Evolutionary conservation across 2,329 filamentous ascomycete species (phyloP).

Genomic region (Aspergillus ochraceus): DNA sequence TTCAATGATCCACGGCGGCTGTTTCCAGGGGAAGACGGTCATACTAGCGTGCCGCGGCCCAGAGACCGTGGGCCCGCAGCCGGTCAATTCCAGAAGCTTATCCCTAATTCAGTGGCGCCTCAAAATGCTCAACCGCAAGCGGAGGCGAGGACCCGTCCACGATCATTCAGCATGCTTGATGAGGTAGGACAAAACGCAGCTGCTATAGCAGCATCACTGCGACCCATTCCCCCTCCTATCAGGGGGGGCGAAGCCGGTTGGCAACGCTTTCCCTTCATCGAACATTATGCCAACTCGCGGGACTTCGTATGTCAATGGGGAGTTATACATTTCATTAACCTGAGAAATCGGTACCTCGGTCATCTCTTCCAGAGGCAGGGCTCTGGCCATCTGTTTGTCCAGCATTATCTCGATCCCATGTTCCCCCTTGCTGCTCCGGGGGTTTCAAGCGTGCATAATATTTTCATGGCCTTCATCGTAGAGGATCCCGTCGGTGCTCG

Average conservation of each 20-base stretch:
- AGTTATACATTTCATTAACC: slow-evolving; percentile 64
- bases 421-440: slow-evolving; percentile 35
- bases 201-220: background rate
- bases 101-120: too few species aligned
- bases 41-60: background rate
- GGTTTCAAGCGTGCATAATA: slow-evolving; percentile 26
- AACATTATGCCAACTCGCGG: slow-evolving; percentile 74
- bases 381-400: slow-evolving; percentile 45
- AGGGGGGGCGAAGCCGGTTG: background rate
- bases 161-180: too few species aligned
- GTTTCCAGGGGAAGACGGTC: slow-evolving; percentile 30
- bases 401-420: slow-evolving; percentile 47
- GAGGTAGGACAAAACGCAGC: too few species aligned
- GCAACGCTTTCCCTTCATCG: slow-evolving; percentile 59
- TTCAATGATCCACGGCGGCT: slow-evolving; percentile 72
- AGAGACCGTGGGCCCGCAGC: background rate
- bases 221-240: background rate
- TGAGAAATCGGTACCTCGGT: slow-evolving; percentile 51
- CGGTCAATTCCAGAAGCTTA: background rate
- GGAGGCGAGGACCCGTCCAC: too few species aligned
- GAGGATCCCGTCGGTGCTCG: slow-evolving; percentile 5
- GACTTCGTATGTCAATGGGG: slow-evolving; percentile 77
- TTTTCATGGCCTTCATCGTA: slow-evolving; percentile 37
- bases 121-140: too few species aligned
- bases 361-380: slow-evolving; percentile 47